A percentile compares a stretch with the other conserved stretches of the same genome.
phyloP scores from a whole-genome alignment of 2,329 filamentous ascomycete species.

The Aspergillus oerlinghausenensis region DNA sequence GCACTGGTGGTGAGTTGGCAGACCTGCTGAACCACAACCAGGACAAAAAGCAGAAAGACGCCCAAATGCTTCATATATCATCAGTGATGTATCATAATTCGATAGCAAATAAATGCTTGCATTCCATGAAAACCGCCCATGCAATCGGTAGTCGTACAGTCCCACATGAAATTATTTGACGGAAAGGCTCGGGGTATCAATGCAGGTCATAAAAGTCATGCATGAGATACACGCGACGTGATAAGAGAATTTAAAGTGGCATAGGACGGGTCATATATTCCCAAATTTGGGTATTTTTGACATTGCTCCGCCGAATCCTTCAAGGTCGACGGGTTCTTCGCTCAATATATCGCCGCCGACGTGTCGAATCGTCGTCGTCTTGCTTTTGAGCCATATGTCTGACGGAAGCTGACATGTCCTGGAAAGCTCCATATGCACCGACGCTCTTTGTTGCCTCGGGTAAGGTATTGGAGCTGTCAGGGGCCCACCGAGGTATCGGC shows the following conservation, averaged over 20 bases:
- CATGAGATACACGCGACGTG: background rate
- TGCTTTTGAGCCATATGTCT: conserved; percentile 5
- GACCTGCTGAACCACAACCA: background rate
- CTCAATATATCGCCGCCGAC: conserved; percentile 29
- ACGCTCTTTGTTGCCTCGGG: conserved; percentile 5
- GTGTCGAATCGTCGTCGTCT: conserved; percentile 14
- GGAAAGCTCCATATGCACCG: conserved; percentile 7
- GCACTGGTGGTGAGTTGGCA: background rate
- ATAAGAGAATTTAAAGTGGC: background rate
- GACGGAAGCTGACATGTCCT: conserved; percentile 13
- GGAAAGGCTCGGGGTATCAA: background rate
- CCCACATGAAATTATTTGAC: background rate
- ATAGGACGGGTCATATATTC: background rate
- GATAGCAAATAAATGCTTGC: background rate
- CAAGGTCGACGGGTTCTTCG: conserved; percentile 22
- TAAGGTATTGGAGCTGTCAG: conserved; percentile 11
- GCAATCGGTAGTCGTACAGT: background rate
- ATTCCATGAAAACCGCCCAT: background rate
- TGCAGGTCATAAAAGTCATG: background rate
- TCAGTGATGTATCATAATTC: background rate
- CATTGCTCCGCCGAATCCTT: background rate
- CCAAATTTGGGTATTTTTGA: background rate
- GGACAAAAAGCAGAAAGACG: background rate
- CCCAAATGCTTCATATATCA: background rate
- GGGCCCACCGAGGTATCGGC: conserved; percentile 10